Evolutionary conservation across 306 rosid genomes (phyloP).

Genomic region (Canavalia gladiata): DNA sequence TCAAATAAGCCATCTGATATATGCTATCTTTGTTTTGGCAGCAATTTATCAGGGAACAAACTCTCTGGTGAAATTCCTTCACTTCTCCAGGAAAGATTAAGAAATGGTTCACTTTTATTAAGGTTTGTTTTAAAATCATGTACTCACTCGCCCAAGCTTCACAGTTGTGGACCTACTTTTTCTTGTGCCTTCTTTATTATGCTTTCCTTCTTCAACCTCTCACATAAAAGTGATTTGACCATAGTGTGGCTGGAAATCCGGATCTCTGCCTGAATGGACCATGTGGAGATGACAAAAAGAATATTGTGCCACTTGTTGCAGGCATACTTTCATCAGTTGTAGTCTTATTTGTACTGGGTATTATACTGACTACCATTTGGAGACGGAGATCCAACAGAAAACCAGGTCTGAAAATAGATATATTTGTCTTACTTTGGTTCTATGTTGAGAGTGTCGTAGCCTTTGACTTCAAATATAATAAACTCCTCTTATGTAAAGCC

Average conservation of each 20-base stretch:
- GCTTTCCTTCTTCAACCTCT: conserved; percentile 36
- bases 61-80: conserved; percentile 57
- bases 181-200: conserved; percentile 8
- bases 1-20: background rate
- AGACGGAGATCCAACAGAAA: conserved; percentile 36
- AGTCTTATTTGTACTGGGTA: conserved; percentile 12
- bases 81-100: conserved; percentile 48
- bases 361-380: conserved; percentile 31
- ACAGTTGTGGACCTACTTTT: background rate
- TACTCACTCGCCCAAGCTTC: conserved; percentile 15
- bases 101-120: conserved; percentile 49
- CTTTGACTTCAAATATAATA: background rate
- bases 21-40: conserved; percentile 4
- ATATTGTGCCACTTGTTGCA: conserved; percentile 51
- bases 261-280: conserved; percentile 43
- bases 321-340: conserved; percentile 50
- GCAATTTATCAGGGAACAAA: conserved; percentile 57
- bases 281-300: conserved; percentile 50
- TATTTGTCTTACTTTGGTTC: background rate
- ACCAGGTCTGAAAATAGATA: conserved; percentile 33
- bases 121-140: conserved; percentile 52
- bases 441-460: background rate
- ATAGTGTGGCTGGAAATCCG: conserved; percentile 59
- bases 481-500: background rate
- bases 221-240: conserved; percentile 13